phyloP scores from a whole-genome alignment of 192 early-diverging fungal genomes.

The Rhizophagus clarus region DNA sequence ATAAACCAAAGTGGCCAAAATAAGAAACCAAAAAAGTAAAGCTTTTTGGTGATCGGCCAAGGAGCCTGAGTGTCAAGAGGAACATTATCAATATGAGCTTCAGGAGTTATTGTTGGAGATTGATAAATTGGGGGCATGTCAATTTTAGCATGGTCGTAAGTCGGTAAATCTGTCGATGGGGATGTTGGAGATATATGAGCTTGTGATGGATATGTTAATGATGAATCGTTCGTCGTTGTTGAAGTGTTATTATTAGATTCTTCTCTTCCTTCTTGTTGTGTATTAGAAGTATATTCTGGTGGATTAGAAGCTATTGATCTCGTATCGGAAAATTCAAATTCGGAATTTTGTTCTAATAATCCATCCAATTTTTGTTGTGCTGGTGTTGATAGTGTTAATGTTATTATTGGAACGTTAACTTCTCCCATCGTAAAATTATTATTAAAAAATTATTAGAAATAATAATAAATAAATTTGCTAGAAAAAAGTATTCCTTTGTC shows the following conservation, averaged over 20 bases:
- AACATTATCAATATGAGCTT: neutral
- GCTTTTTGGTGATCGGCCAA: conserved; percentile 30
- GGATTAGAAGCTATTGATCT: neutral
- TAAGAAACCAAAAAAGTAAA: conserved; percentile 25
- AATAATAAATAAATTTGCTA: too few species aligned
- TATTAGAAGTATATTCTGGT: conserved; percentile 2
- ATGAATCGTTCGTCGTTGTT: neutral
- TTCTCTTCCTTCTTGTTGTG: too few species aligned
- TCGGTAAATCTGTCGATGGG: neutral
- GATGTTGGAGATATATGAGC: neutral
- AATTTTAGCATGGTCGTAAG: conserved; percentile 23
- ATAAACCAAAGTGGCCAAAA: conserved; percentile 34
- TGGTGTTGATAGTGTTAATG: conserved; percentile 19
- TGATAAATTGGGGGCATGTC: conserved; percentile 21
- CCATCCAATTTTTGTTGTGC: conserved; percentile 6
- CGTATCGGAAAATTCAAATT: neutral
- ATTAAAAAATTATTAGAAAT: neutral
- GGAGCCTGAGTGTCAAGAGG: neutral
- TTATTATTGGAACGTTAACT: neutral
- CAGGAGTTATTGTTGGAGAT: neutral
- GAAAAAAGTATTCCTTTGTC: neutral
- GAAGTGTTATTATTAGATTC: too few species aligned
- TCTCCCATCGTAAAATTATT: neutral
- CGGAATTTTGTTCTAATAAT: neutral
- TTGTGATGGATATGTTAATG: conserved; percentile 1